phyloP scores from a whole-genome alignment of 2,329 filamentous ascomycete species.

The Beauveria sp. region DNA sequence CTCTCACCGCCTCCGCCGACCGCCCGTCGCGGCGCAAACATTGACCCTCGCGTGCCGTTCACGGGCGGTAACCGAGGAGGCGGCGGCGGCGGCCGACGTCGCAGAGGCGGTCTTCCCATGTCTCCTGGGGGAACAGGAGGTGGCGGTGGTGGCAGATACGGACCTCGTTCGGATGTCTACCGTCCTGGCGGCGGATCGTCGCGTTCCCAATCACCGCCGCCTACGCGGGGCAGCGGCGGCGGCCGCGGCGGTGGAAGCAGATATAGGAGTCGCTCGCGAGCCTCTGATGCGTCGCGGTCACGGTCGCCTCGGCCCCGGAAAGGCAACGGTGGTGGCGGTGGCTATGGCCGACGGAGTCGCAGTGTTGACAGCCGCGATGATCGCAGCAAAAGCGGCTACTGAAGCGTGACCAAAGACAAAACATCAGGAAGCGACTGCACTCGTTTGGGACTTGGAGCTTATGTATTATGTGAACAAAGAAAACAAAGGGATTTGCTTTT shows the following conservation, averaged over 20 bases:
- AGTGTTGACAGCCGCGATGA: slow-evolving; percentile 31
- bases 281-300: slow-evolving; percentile 41
- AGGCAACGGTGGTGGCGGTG: slow-evolving; percentile 21
- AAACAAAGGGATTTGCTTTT: background rate
- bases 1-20: slow-evolving; percentile 74
- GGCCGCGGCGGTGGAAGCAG: slow-evolving; percentile 26
- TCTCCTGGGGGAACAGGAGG: slow-evolving; percentile 17
- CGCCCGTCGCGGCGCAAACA: slow-evolving; percentile 54
- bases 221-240: slow-evolving; percentile 9
- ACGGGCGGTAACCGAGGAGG: slow-evolving; percentile 27
- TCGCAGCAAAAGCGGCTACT: slow-evolving; percentile 29
- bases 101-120: slow-evolving; percentile 27
- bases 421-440: background rate
- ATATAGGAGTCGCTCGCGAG: slow-evolving; percentile 38
- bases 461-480: background rate
- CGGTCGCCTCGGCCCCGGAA: slow-evolving; percentile 35
- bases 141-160: slow-evolving; percentile 27
- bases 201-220: slow-evolving; percentile 6
- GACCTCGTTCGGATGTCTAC: slow-evolving; percentile 48
- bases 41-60: slow-evolving; percentile 40
- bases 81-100: slow-evolving; percentile 29
- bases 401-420: background rate
- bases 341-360: slow-evolving; percentile 38
- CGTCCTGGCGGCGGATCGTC: slow-evolving; percentile 51
- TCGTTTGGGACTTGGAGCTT: background rate